A percentile compares a stretch with the other conserved stretches of the same genome.
Evolutionary conservation across 768 basidiomycete genomes (phyloP).

Genomic region (Trametes punicea): DNA sequence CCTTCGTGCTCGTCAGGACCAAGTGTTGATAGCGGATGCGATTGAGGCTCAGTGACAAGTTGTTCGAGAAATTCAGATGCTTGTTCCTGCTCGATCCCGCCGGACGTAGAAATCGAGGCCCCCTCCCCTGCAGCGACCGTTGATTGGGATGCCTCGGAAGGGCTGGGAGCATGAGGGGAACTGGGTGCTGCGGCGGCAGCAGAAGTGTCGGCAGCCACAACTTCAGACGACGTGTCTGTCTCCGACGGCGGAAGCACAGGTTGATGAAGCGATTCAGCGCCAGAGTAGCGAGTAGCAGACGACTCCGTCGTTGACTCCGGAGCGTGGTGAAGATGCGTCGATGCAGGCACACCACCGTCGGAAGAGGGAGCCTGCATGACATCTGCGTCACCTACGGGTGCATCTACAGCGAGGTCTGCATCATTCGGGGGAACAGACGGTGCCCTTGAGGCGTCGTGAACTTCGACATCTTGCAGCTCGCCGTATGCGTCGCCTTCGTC

Average conservation of each 20-base stretch:
- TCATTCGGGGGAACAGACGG: conserved; percentile 24
- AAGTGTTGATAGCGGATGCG: neutral
- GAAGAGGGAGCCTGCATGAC: conserved; percentile 1
- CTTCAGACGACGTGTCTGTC: neutral
- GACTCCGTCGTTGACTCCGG: neutral
- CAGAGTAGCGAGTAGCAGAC: neutral
- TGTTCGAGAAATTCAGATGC: neutral
- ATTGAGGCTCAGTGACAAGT: neutral
- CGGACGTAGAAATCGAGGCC: neutral
- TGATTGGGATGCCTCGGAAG: neutral
- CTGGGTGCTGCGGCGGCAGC: neutral
- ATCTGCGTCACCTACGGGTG: conserved; percentile 27
- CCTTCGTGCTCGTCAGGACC: neutral
- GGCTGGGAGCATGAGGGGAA: neutral
- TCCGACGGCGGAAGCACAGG: neutral
- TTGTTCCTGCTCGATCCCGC: neutral
- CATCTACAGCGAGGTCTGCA: conserved; percentile 56
- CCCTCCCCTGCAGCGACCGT: neutral
- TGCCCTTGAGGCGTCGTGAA: conserved; percentile 40
- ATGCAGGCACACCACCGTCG: neutral
- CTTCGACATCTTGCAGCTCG: conserved; percentile 46
- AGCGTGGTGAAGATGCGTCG: neutral
- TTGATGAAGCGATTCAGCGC: neutral
- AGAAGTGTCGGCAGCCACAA: neutral
- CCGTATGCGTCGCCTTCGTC: conserved; percentile 35